Base-by-base conservation (phyloP, 768 basidiomycete species). In the Scleroderma bovista region DNA sequence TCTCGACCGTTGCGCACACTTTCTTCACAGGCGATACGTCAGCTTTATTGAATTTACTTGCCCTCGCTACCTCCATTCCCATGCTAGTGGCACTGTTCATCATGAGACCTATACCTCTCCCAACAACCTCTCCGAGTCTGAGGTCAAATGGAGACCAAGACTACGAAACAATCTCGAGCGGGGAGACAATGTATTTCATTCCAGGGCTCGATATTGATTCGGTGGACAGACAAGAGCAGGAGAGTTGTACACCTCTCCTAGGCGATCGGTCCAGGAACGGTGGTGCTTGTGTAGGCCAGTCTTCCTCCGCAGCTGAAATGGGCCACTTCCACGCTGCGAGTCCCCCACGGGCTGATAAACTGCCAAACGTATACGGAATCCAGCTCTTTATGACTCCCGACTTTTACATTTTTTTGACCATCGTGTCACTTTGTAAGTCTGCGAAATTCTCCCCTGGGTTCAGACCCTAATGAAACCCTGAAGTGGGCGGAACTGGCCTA, bases 81-180 rank as follows among this genome's bases (percentile, higher is more conserved):
- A 87, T 93, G 82, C 62, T 91, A 31, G 55, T 89, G n/a, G 92
- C 89, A 2, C 75, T 81, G 47, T 78, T 92, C 61, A 68, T 85
- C 46, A 74, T 94, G 29, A 12, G 24, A 13, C 42, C 42, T 8
- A 16, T 44, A 24, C 26, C 24, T 29, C 42, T 29, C 24, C 42
- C 42, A 8, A 13, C 39, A 22, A 40, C 20, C 6, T 11, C 1
- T 22, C 39, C 11, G n/a, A 11, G 42, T 11, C 23, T 11, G 16
- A 44, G 6, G 29, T 15, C 13, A n/a, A n/a, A n/a, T n/a, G n/a
- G n/a, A n/a, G n/a, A n/a, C n/a, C n/a, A n/a, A n/a, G n/a, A n/a
- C n/a, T n/a, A n/a, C 10, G 42, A 24, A 15, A 13, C 12, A 1
- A 26, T n/a, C 7, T 17, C 42, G 1, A 44, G 24, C 6, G 23